These are phyloP conservation scores for Arctostaphylos glauca DNA, from an alignment of 148 eudicot genomes.

Conservation along the genomic window DNA sequence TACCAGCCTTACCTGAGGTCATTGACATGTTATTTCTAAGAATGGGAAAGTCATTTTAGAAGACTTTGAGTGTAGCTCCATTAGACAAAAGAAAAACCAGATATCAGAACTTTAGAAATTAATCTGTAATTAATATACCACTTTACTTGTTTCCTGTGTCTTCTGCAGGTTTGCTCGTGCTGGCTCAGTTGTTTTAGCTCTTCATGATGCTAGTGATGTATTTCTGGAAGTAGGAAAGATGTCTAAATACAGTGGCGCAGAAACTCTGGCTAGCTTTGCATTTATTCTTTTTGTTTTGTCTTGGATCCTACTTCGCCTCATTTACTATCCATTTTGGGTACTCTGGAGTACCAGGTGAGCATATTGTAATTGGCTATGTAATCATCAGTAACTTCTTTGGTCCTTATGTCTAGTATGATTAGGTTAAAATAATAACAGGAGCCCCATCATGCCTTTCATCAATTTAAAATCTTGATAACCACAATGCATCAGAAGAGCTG, in stretches of 20 bases:
- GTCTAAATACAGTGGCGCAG: constrained; percentile 89
- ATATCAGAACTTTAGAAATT: neutral
- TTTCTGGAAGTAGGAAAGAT: constrained; percentile 94
- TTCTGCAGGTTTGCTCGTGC: constrained; percentile 78
- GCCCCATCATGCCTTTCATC: neutral
- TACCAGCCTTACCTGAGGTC: neutral
- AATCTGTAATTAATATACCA: neutral
- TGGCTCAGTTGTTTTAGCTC: constrained; percentile 85
- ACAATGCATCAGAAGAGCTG: neutral
- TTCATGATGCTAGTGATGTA: constrained; percentile 94
- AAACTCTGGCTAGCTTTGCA: constrained; percentile 71
- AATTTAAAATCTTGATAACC: neutral
- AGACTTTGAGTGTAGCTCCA: neutral
- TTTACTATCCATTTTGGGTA: constrained; percentile 86
- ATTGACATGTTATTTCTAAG: neutral
- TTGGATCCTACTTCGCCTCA: constrained; percentile 85
- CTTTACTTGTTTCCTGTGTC: constrained; percentile 8
- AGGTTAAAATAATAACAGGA: neutral
- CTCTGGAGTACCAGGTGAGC: constrained; percentile 93
- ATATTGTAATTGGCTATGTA: neutral
- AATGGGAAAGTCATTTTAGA: neutral
- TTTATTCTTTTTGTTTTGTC: constrained; percentile 77
- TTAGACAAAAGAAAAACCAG: neutral
- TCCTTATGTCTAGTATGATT: neutral
- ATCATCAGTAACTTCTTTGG: neutral